These are phyloP conservation scores for Spatholobus suberectus DNA, from an alignment of 306 rosid species.

Conservation along the genomic window DNA sequence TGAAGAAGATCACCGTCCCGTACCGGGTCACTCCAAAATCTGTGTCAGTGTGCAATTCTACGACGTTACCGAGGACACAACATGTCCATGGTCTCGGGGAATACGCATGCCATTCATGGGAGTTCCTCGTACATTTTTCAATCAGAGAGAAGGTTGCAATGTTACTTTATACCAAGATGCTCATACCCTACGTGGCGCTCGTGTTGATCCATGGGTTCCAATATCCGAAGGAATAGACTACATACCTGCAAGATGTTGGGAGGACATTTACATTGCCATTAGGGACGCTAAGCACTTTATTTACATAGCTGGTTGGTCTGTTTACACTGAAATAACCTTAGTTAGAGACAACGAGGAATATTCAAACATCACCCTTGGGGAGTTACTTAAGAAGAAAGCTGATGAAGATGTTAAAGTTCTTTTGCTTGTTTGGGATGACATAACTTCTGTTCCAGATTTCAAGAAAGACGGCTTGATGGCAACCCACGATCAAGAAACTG, in stretches of 20 bases:
- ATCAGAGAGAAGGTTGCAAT: constrained; percentile 66
- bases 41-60: constrained; percentile 54
- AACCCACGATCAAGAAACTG: constrained; percentile 77
- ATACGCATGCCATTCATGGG: constrained; percentile 54
- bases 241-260: constrained; percentile 72
- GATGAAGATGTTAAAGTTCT: constrained; percentile 70
- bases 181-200: constrained; percentile 40
- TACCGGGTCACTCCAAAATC: constrained; percentile 57
- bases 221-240: constrained; percentile 30
- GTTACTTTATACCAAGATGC: constrained; percentile 89
- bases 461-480: constrained; percentile 75
- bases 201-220: not conserved
- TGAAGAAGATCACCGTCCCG: constrained; percentile 62
- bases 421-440: constrained; percentile 85
- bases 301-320: constrained; percentile 90
- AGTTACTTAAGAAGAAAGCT: constrained; percentile 73
- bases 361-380: constrained; percentile 53
- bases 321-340: constrained; percentile 61
- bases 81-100: constrained; percentile 58
- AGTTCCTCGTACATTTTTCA: constrained; percentile 71
- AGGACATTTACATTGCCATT: constrained; percentile 72
- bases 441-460: constrained; percentile 50
- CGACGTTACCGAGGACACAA: constrained; percentile 30
- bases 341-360: constrained; percentile 51
- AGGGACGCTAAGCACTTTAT: constrained; percentile 58